A percentile compares a stretch with the other conserved stretches of the same genome.
phyloP scores from a whole-genome alignment of 2,329 filamentous ascomycete species.

The Colletotrichum chlorophyti region DNA sequence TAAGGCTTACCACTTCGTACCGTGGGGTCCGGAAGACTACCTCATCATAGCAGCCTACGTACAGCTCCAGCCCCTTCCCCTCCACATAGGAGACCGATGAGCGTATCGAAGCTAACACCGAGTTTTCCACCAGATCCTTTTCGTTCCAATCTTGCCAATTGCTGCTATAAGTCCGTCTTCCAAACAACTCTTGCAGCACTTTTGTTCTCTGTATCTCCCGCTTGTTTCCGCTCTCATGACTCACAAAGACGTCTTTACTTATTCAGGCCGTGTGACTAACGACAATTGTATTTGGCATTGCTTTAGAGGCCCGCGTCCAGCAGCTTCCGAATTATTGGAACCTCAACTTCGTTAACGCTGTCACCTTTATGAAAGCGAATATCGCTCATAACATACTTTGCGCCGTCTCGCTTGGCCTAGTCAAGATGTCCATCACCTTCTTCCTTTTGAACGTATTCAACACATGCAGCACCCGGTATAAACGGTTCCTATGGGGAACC shows the following conservation, averaged over 20 bases:
- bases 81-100: neutral
- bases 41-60: neutral
- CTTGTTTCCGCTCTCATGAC: too few species aligned
- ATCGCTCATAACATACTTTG: slow-evolving; percentile 1
- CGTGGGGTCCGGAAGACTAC: neutral
- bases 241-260: too few species aligned
- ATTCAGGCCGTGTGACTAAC: too few species aligned
- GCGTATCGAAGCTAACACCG: neutral
- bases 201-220: neutral
- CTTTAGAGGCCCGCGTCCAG: neutral
- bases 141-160: neutral
- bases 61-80: neutral
- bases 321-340: neutral
- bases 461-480: neutral
- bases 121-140: neutral
- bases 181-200: neutral
- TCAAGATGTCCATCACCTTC: neutral
- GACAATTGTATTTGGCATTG: too few species aligned
- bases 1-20: neutral
- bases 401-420: neutral
- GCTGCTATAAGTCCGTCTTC: neutral
- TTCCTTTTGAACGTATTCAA: neutral
- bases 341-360: neutral
- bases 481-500: neutral
- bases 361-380: neutral